Percentiles rank a stretch among this genome's conserved stretches.
phyloP scores from a whole-genome alignment of 169 alveolate genomes.

The Plasmodium reichenowi region DNA sequence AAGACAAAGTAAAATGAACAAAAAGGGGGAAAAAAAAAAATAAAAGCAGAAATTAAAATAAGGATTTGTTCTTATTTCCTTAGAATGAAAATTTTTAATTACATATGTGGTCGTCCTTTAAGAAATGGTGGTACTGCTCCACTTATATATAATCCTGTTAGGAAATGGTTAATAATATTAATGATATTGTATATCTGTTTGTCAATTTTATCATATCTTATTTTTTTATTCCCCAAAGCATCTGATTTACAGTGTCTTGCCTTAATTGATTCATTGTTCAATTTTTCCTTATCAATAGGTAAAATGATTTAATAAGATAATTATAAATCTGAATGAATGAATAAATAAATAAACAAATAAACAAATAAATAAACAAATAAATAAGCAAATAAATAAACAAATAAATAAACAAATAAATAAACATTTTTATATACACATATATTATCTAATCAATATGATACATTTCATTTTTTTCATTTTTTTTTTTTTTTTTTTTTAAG shows the following conservation, averaged over 20 bases:
- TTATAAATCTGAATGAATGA: neutral
- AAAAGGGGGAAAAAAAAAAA: too few species aligned
- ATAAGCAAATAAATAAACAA: neutral
- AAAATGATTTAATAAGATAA: slow-evolving; percentile 35
- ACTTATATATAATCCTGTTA: slow-evolving; percentile 81
- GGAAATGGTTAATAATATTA: slow-evolving; percentile 80
- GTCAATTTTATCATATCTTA: slow-evolving; percentile 74
- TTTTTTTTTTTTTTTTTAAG: slow-evolving; percentile 32
- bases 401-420: neutral
- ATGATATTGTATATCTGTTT: slow-evolving; percentile 74
- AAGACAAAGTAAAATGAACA: too few species aligned
- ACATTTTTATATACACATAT: neutral
- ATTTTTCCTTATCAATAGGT: slow-evolving; percentile 78
- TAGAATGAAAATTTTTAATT: slow-evolving; percentile 73
- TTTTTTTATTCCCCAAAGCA: slow-evolving; percentile 79
- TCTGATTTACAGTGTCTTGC: slow-evolving; percentile 83
- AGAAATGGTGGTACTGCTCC: slow-evolving; percentile 82
- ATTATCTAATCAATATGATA: neutral
- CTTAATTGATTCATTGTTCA: slow-evolving; percentile 78
- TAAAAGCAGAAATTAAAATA: too few species aligned
- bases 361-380: neutral
- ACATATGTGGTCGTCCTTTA: slow-evolving; percentile 77
- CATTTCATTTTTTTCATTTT: slow-evolving; percentile 5
- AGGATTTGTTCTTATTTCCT: too few species aligned
- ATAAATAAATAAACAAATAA: slow-evolving; percentile 9